A percentile compares a stretch with the other conserved stretches of the same genome.
Conservation (phyloP, 345 rosid species). For the Chamaenerion angustifolium region DNA sequence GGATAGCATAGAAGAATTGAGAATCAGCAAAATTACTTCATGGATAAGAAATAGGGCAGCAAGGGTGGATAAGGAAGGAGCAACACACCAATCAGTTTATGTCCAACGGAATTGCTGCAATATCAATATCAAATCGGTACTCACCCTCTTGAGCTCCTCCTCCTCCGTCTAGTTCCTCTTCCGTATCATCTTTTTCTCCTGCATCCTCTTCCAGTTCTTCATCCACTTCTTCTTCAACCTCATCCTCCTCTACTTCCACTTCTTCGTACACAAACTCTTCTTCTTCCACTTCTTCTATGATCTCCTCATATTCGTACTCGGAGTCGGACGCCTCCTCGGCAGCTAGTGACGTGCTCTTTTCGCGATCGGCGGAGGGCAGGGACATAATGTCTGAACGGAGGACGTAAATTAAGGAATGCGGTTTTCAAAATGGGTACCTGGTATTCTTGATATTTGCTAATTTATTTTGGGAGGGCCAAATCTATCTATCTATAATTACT, state of each 20-base stretch:
- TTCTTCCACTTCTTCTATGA: neutral
- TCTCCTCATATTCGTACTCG: neutral
- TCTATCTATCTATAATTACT: too few relatives aligned
- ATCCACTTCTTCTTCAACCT: neutral
- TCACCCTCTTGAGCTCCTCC: neutral
- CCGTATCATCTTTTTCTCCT: neutral
- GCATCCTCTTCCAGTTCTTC: neutral
- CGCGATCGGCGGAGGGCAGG: neutral
- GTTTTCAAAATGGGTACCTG: neutral
- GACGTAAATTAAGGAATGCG: neutral
- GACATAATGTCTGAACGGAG: neutral
- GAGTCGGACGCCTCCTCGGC: conserved; percentile 3
- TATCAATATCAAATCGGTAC: neutral
- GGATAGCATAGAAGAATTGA: too few relatives aligned
- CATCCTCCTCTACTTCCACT: conserved; percentile 2
- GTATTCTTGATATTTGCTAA: too few relatives aligned
- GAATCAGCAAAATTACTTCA: too few relatives aligned
- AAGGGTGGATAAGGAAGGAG: too few relatives aligned
- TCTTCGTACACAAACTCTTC: neutral
- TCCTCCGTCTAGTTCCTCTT: too few relatives aligned
- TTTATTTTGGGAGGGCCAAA: too few relatives aligned
- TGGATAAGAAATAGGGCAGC: too few relatives aligned
- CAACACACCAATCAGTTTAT: too few relatives aligned
- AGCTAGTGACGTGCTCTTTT: neutral
- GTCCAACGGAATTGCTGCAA: too few relatives aligned